Evolutionary conservation across 805 yeast species (phyloP).

Genomic region (Lipomyces japonicus): DNA sequence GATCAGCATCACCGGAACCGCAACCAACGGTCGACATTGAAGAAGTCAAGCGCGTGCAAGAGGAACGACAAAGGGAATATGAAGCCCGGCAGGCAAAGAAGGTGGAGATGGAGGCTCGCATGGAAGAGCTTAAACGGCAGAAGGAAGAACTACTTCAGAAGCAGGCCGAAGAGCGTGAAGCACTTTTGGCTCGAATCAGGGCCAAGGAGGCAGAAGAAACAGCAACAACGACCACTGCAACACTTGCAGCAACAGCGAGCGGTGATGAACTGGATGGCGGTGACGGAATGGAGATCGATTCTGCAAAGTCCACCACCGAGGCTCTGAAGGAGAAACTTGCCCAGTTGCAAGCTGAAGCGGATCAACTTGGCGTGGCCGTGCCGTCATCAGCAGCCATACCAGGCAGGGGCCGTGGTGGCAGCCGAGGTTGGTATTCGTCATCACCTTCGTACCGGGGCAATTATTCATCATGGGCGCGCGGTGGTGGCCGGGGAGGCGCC

Average conservation of each 20-base stretch:
- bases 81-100: constrained; percentile 41
- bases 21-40: constrained; percentile 40
- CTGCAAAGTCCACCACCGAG: constrained; percentile 26
- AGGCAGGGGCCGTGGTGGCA: constrained; percentile 25
- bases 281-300: constrained; percentile 5
- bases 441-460: constrained; percentile 24
- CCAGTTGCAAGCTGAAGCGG: constrained; percentile 38
- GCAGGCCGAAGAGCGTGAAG: constrained; percentile 36
- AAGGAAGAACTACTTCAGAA: constrained; percentile 40
- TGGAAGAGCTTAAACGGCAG: constrained; percentile 37
- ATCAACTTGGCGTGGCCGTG: constrained; percentile 32
- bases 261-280: not conserved
- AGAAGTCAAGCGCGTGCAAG: constrained; percentile 40
- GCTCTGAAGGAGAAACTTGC: constrained; percentile 36
- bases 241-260: not conserved
- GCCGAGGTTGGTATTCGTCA: constrained; percentile 30
- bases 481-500: constrained; percentile 30
- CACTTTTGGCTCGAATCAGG: constrained; percentile 26
- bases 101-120: constrained; percentile 36
- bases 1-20: constrained; percentile 29
- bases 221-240: not conserved
- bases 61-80: constrained; percentile 42
- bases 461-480: constrained; percentile 29
- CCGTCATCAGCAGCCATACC: constrained; percentile 4
- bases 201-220: constrained; percentile 27